Evolutionary conservation across 1,139 yeast genomes (phyloP).

Genomic region (Geotrichum candidum): DNA sequence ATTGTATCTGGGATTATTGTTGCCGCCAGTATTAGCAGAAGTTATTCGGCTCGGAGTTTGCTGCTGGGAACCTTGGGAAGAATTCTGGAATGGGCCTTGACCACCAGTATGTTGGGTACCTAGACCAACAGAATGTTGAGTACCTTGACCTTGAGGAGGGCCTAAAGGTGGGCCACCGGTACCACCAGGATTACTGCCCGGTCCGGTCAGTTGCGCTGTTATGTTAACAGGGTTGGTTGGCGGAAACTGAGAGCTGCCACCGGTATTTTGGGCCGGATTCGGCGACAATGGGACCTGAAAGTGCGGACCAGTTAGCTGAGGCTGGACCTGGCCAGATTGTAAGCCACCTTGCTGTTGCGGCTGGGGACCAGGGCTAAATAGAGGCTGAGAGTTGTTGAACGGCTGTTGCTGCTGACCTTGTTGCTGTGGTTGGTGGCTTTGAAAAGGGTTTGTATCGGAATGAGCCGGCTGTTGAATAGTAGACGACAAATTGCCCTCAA

Average conservation of each 20-base stretch:
- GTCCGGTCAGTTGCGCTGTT: background rate
- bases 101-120: too few species aligned
- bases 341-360: conserved; percentile 1
- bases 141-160: background rate
- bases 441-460: conserved; percentile 1
- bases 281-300: background rate
- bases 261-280: background rate
- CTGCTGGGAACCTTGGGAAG: background rate
- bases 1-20: background rate
- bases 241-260: background rate
- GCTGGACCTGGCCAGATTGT: background rate
- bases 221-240: background rate
- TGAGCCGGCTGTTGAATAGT: conserved; percentile 18
- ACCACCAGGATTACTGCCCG: background rate
- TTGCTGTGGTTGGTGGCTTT: conserved; percentile 9
- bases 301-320: background rate
- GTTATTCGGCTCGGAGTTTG: background rate
- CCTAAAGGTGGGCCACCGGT: background rate
- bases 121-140: background rate
- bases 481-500: conserved; percentile 43
- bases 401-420: conserved; percentile 7
- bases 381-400: background rate
- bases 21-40: background rate
- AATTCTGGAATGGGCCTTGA: too few species aligned
- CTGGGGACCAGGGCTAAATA: background rate